phyloP scores from a whole-genome alignment of 768 basidiomycete genomes.

The Tricholoma saponaceum region DNA sequence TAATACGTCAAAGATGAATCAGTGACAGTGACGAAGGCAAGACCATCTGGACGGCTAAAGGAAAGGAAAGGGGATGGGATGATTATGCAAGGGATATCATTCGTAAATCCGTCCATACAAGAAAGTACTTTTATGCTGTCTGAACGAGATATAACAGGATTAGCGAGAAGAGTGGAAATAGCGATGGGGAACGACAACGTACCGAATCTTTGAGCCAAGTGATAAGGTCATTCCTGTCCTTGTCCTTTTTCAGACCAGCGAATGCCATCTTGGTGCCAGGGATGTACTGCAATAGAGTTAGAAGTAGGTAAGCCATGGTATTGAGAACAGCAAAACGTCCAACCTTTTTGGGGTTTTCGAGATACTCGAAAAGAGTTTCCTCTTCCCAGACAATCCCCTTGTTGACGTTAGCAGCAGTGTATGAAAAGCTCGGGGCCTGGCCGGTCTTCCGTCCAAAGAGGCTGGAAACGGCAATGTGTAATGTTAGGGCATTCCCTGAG shows the following conservation, averaged over 20 bases:
- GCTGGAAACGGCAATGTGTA: conserved; percentile 30
- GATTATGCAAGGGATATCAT: neutral
- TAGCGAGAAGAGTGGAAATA: neutral
- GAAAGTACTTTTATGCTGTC: conserved; percentile 3
- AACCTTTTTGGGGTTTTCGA: conserved; percentile 97
- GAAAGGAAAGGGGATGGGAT: neutral
- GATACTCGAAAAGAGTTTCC: conserved; percentile 90
- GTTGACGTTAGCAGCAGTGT: conserved; percentile 93
- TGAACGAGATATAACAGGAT: neutral
- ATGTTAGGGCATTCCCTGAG: neutral
- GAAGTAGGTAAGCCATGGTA: neutral
- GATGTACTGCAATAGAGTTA: conserved; percentile 60
- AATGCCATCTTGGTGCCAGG: conserved; percentile 99
- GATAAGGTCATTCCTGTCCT: conserved; percentile 94
- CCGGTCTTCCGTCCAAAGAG: conserved; percentile 86
- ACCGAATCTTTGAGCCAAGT: conserved; percentile 77
- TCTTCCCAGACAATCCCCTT: conserved; percentile 89
- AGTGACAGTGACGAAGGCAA: neutral
- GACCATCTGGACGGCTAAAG: neutral
- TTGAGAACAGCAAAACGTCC: conserved; percentile 13
- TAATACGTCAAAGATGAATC: neutral
- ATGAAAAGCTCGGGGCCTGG: conserved; percentile 80
- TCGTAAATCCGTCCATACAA: neutral
- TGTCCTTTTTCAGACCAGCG: conserved; percentile 97
- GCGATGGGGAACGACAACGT: conserved; percentile 25